Evolutionary conservation across 2,329 filamentous ascomycete species (phyloP).

Genomic region (Ophiostoma ulmi): DNA sequence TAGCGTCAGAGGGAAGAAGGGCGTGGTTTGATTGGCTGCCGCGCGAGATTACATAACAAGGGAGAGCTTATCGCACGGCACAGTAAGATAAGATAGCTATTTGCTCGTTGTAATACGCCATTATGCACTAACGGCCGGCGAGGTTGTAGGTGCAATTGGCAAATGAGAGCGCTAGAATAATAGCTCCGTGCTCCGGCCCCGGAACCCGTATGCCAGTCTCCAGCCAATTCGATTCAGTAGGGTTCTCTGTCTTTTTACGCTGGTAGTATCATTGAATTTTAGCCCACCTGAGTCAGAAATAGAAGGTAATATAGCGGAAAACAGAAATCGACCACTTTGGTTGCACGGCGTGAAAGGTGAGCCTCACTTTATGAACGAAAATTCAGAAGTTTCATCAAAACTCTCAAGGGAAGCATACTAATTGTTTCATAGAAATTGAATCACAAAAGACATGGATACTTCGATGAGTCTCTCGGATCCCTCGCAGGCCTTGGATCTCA

Average conservation of each 20-base stretch:
- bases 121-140: background rate
- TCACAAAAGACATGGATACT: constrained; percentile 63
- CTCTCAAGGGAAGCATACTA: background rate
- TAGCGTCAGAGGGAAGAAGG: background rate
- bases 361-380: too few species aligned
- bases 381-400: background rate
- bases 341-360: background rate
- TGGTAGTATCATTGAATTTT: background rate
- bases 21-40: constrained; percentile 18
- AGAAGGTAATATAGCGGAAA: background rate
- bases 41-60: constrained; percentile 7
- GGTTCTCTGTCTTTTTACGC: background rate
- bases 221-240: background rate
- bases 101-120: constrained; percentile 17
- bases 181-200: background rate
- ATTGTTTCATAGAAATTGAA: background rate
- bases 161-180: background rate
- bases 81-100: background rate
- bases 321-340: background rate
- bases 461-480: constrained; percentile 83
- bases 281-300: background rate
- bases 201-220: background rate
- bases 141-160: background rate
- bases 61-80: background rate
- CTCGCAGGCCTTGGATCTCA: constrained; percentile 78